phyloP scores from a whole-genome alignment of 257 asterid species.

The Oldenlandia corymbosa region DNA sequence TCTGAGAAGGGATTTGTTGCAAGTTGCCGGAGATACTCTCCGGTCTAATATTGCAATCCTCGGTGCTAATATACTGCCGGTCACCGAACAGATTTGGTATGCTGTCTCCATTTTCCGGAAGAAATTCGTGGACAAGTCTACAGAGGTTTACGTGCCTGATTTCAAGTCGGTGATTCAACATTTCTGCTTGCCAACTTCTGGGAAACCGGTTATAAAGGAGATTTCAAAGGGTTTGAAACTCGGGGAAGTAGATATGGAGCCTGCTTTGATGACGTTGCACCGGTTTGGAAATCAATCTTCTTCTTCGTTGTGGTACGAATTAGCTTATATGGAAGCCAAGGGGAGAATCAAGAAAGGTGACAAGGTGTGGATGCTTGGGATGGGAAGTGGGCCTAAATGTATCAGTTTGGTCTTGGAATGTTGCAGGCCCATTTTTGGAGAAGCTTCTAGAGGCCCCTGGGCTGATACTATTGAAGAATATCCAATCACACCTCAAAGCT shows the following conservation, averaged over 20 bases:
- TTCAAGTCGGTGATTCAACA: slow-evolving; percentile 64
- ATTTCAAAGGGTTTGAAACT: slow-evolving; percentile 32
- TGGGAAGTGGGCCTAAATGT: slow-evolving; percentile 83
- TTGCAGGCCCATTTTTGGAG: slow-evolving; percentile 37
- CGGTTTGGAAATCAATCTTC: slow-evolving; percentile 58
- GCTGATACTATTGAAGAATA: slow-evolving; percentile 39
- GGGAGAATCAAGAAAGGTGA: slow-evolving; percentile 60
- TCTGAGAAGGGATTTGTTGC: slow-evolving; percentile 48
- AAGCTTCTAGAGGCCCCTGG: slow-evolving; percentile 61
- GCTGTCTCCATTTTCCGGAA: slow-evolving; percentile 30
- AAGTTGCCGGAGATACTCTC: slow-evolving; percentile 71
- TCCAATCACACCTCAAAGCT: slow-evolving; percentile 19
- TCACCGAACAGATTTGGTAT: slow-evolving; percentile 40
- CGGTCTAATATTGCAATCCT: slow-evolving; percentile 47
- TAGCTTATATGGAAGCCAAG: slow-evolving; percentile 62
- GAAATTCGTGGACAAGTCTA: slow-evolving; percentile 34
- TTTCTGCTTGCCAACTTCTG: slow-evolving; percentile 75
- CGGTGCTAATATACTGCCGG: slow-evolving; percentile 52
- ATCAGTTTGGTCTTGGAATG: slow-evolving; percentile 61
- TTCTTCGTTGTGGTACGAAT: slow-evolving; percentile 72
- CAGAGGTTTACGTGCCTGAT: slow-evolving; percentile 54
- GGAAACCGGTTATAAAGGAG: slow-evolving; percentile 60
- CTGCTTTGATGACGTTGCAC: slow-evolving; percentile 52
- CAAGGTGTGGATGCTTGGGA: slow-evolving; percentile 62
- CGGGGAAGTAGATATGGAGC: slow-evolving; percentile 32